Conservation (phyloP, 176 grass and related monocot species). For the Lolium perenne region DNA sequence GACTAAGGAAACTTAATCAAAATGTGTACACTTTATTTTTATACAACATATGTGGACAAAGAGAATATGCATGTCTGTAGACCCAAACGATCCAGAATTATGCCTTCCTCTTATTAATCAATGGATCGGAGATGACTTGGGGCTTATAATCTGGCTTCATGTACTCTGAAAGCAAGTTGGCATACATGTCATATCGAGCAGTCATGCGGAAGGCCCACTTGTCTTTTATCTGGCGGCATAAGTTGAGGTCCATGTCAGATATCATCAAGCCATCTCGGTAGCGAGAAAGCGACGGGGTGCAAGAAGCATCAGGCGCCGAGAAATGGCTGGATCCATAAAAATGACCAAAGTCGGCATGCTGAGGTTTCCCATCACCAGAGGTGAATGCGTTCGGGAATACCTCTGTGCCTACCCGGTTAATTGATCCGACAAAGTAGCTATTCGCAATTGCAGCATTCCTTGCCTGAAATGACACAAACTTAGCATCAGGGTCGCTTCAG, state of each 20-base stretch:
- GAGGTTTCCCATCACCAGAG: constrained; percentile 91
- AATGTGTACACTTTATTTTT: constrained; percentile 40
- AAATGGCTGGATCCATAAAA: constrained; percentile 97
- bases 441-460: constrained; percentile 96
- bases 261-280: constrained; percentile 83
- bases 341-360: constrained; percentile 85
- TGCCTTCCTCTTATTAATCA: constrained; percentile 58
- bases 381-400: constrained; percentile 91
- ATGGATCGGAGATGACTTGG: constrained; percentile 76
- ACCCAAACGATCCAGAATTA: constrained; percentile 25
- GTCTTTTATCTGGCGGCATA: constrained; percentile 95
- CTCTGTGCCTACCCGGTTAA: constrained; percentile 92
- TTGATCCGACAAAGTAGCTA: constrained; percentile 88
- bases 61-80: background rate
- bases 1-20: constrained; percentile 7
- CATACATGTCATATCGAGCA: constrained; percentile 85
- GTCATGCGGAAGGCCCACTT: constrained; percentile 99
- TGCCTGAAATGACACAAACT: constrained; percentile 52
- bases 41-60: constrained; percentile 36
- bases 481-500: constrained; percentile 9
- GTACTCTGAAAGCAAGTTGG: constrained; percentile 72
- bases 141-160: constrained; percentile 75
- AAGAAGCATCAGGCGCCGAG: constrained; percentile 86
- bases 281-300: constrained; percentile 89
- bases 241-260: constrained; percentile 94